Base-by-base conservation (phyloP, 139 green algal genomes). In the Helicosporidium sp. region DNA sequence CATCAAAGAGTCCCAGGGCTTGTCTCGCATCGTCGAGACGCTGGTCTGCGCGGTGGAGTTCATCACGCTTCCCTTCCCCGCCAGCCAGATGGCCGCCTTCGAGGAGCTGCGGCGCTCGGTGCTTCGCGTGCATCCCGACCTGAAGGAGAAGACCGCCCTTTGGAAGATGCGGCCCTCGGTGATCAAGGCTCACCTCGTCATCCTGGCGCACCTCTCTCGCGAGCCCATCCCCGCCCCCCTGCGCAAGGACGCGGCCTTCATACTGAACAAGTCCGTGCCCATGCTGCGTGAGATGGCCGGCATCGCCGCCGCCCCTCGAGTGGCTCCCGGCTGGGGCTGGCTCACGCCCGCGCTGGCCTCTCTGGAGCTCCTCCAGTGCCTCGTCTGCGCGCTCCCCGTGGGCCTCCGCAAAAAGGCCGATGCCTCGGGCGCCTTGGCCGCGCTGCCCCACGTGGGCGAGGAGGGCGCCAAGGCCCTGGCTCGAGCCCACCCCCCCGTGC, bases 41-140 rank as follows among this genome's bases (percentile, higher is more conserved):
- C 68, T 93, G 26, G 65, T 85, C 24, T 72, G 62, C 23, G 79
- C 82, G n/a, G 73, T 79, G 57, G 83, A 93, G 68, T 92, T 91
- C 61, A 81, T 91, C 42, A 60, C 36, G 6, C 23, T 83, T 26
- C 63, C 70, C 18, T 18, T 37, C 10, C 0, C 31, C 5, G 6
- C 50, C 50, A 34, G 20, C 33, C 31, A 37, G 31, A 37, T 18
- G 10, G 17, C 45, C 2, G 54, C 61, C 42, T 41, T 88, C 35
- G 73, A 84, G 25, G 70, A 77, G 43, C 66, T 89, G 52, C 58
- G 72, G 8, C 64, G 65, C 35, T 49, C 64, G 41, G 59, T 84
- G 37, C 35, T 73, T 36, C 58, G 62, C 20, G 52, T 57, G 18
- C 66, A 79, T 50, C 59, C 68, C 7, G 81, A 92, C 22, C 60